phyloP scores from a whole-genome alignment of 441 rosid species.

The Pelargonium australe region DNA sequence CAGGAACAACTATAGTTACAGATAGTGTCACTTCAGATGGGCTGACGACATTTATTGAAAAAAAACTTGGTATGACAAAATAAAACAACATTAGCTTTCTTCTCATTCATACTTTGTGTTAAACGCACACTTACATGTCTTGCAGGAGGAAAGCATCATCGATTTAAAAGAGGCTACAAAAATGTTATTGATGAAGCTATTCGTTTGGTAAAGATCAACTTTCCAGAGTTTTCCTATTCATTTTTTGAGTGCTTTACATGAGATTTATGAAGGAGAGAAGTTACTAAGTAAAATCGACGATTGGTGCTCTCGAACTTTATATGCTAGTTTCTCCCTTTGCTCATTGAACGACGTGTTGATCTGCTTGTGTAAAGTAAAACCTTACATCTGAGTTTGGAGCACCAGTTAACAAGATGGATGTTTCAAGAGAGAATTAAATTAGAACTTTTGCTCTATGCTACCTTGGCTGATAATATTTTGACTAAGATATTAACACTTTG shows the following conservation, averaged over 20 bases:
- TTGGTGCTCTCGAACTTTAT: not conserved
- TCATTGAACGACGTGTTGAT: not conserved
- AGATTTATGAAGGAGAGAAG: not conserved
- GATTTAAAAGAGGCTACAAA: conserved; percentile 95
- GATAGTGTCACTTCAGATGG: conserved; percentile 98
- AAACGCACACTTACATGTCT: conserved; percentile 18
- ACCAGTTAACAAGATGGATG: not conserved
- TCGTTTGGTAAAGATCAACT: conserved; percentile 59
- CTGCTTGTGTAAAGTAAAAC: not conserved
- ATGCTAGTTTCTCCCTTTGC: not conserved
- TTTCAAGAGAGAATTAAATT: not conserved
- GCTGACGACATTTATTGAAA: conserved; percentile 70
- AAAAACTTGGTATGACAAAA: conserved; percentile 67
- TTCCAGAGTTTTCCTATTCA: not conserved
- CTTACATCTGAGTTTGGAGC: not conserved
- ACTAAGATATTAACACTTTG: conserved; percentile 20
- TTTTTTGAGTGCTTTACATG: not conserved
- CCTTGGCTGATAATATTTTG: not conserved
- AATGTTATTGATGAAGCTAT: conserved; percentile 96
- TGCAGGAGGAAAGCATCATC: conserved; percentile 88
- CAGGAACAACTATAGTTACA: conserved; percentile 86
- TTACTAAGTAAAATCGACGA: not conserved
- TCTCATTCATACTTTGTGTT: conserved; percentile 17
- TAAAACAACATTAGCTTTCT: not conserved
- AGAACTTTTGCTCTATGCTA: conserved; percentile 1